Conservation (phyloP, 768 basidiomycete genomes). For the Phylloporus sp. region DNA sequence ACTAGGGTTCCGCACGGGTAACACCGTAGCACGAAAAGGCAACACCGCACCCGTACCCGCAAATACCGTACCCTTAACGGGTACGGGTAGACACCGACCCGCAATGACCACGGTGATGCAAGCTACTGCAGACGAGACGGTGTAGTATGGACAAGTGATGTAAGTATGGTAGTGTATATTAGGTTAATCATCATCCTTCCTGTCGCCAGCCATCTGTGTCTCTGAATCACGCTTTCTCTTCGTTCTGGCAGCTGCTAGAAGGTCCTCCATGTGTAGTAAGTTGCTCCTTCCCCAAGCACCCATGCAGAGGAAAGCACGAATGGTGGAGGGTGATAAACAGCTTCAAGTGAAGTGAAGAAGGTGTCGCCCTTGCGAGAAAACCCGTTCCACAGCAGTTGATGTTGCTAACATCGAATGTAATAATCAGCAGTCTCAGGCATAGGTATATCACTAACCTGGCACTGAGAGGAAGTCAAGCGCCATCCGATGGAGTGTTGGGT, state of each 20-base stretch:
- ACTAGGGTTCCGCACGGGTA: constrained; percentile 16
- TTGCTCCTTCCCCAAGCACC: neutral
- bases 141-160: no score
- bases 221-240: no score
- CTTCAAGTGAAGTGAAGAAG: neutral
- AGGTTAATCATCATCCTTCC: no score
- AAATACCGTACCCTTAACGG: neutral
- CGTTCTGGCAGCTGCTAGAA: neutral
- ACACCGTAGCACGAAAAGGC: neutral
- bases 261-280: neutral
- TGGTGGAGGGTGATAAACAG: neutral
- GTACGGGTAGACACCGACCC: neutral
- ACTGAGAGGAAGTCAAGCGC: no score
- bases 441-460: no score
- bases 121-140: neutral
- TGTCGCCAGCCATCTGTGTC: no score
- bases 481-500: no score
- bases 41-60: neutral
- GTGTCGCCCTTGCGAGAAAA: neutral
- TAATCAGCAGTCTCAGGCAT: no score
- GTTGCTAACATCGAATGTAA: neutral
- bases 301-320: neutral
- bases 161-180: no score
- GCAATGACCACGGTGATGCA: neutral
- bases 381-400: neutral